These are phyloP conservation scores for Asclepias syriaca DNA, from an alignment of 257 asterid species.

Conservation along the genomic window DNA sequence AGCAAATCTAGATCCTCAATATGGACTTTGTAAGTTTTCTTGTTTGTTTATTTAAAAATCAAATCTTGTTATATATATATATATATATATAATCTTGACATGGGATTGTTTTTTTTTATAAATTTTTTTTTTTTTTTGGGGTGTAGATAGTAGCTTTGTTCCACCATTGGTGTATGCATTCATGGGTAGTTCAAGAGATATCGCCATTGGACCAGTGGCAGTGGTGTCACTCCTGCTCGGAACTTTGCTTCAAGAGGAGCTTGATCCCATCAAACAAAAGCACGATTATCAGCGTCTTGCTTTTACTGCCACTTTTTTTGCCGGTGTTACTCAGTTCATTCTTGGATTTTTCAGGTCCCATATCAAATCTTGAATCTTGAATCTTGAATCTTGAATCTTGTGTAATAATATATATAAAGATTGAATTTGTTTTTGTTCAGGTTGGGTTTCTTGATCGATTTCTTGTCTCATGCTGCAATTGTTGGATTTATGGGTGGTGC, in stretches of 20 bases:
- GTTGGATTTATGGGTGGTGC: conserved; percentile 85
- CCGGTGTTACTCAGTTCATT: conserved; percentile 53
- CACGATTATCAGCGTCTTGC: conserved; percentile 57
- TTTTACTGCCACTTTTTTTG: conserved; percentile 70
- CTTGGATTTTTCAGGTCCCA: conserved; percentile 64
- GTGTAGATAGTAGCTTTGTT: conserved; percentile 67
- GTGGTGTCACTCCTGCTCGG: conserved; percentile 82
- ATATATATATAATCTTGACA: no score
- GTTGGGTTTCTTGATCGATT: conserved; percentile 77
- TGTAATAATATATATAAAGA: no score
- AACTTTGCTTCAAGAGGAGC: conserved; percentile 44
- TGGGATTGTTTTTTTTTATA: no score
- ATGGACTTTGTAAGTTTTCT: conserved; percentile 55
- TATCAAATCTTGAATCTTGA: no score
- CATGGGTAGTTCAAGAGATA: conserved; percentile 84
- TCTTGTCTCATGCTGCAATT: conserved; percentile 67
- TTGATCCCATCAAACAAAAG: conserved; percentile 48
- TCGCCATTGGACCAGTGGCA: conserved; percentile 86
- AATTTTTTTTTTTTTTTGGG: not conserved
- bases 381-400: no score
- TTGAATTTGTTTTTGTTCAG: conserved; percentile 19
- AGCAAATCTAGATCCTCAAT: conserved; percentile 61
- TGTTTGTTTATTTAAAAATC: not conserved
- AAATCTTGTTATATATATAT: not conserved
- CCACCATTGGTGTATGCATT: conserved; percentile 72